These are phyloP conservation scores for Talaromyces sp. DNA, from an alignment of 2,329 filamentous ascomycete genomes.

Conservation along the genomic window DNA sequence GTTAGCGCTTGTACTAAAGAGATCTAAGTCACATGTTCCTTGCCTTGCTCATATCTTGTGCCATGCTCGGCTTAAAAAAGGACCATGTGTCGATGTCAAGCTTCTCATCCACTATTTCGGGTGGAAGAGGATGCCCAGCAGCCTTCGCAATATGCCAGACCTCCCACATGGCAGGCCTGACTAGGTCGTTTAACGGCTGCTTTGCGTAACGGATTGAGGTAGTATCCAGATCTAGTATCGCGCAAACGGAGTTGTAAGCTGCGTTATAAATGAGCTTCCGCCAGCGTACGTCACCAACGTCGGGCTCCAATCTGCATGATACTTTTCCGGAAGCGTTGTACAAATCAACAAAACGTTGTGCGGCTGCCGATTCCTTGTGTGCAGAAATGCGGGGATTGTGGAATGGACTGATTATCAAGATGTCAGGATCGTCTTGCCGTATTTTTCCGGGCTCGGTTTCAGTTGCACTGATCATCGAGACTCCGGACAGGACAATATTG, in stretches of 20 bases:
- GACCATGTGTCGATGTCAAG: slow-evolving; percentile 51
- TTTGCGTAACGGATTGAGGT: slow-evolving; percentile 48
- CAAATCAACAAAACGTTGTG: slow-evolving; percentile 45
- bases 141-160: slow-evolving; percentile 44
- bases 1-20: not conserved
- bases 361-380: slow-evolving; percentile 27
- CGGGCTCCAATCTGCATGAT: slow-evolving; percentile 37
- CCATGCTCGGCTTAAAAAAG: slow-evolving; percentile 54
- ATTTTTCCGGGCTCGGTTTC: slow-evolving; percentile 49
- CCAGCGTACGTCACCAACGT: slow-evolving; percentile 29
- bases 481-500: slow-evolving; percentile 53
- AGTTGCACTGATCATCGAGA: slow-evolving; percentile 52
- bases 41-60: slow-evolving; percentile 51
- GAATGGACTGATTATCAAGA: slow-evolving; percentile 52
- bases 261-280: slow-evolving; percentile 49
- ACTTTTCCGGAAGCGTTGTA: slow-evolving; percentile 50
- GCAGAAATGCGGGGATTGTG: slow-evolving; percentile 19
- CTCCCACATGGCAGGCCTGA: slow-evolving; percentile 52
- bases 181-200: slow-evolving; percentile 45
- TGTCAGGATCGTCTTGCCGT: slow-evolving; percentile 53
- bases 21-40: not conserved
- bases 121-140: slow-evolving; percentile 43
- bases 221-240: slow-evolving; percentile 50
- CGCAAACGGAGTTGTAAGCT: slow-evolving; percentile 51
- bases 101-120: slow-evolving; percentile 44